These are phyloP conservation scores for Yamadazyma taylorii DNA, from an alignment of 1,139 yeast species.

Conservation along the genomic window DNA sequence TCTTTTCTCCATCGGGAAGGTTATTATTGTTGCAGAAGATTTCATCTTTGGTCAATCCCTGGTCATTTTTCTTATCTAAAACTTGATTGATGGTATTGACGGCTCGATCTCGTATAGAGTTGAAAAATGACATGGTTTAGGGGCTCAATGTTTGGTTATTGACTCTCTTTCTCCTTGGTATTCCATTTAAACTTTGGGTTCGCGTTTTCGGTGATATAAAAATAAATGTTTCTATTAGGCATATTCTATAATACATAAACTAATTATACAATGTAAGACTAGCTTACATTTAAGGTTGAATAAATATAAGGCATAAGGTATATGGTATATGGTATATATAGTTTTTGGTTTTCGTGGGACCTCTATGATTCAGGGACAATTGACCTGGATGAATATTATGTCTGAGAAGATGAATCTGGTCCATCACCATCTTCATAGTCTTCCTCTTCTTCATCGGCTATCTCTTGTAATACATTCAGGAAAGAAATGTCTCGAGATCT, in stretches of 20 bases:
- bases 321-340: no score
- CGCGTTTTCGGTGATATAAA: no score
- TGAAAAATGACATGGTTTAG: constrained; percentile 50
- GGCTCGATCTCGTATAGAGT: constrained; percentile 48
- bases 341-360: no score
- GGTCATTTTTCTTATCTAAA: constrained; percentile 35
- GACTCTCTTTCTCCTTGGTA: no score
- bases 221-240: no score
- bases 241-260: no score
- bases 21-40: constrained; percentile 62
- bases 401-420: neutral
- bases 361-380: no score
- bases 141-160: no score
- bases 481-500: constrained; percentile 9
- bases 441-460: constrained; percentile 15
- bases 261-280: no score
- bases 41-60: constrained; percentile 60
- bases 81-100: constrained; percentile 43
- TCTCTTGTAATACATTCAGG: constrained; percentile 17
- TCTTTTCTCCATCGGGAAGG: constrained; percentile 69
- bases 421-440: constrained; percentile 8
- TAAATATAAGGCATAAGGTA: no score
- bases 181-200: no score
- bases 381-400: neutral
- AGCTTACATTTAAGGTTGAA: no score